Base-by-base conservation (phyloP, 495 filamentous ascomycete genomes). In the Aspergillus baeticus region DNA sequence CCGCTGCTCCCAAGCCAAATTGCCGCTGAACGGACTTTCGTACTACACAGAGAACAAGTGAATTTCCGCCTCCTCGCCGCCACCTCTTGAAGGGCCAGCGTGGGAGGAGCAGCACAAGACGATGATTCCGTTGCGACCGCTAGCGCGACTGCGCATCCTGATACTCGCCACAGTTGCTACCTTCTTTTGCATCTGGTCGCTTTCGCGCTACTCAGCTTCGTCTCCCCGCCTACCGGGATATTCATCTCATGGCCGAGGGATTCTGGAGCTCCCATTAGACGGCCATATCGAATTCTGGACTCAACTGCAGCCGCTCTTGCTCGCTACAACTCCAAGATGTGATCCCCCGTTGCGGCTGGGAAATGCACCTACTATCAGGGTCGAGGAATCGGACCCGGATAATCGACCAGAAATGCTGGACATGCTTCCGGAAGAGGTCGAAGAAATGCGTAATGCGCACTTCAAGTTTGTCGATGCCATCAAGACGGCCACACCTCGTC, bases 381-480 rank as follows among this genome's bases (percentile, higher is more conserved):
- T 68, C 48, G 62, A 66, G 34, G 51, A 61, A 38, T 58, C 55
- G 1, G 50, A 65, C 21, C 60, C 62, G 6, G 45, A 64, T 22
- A 52, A 55, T 17, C 66, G 63, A 37, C 66, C 69, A 10, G 63
- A 74, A 35, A 34, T 67, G 23, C 48, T 74, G 48, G 65, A 70
- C 50, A 69, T 74, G 66, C 31, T 60, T 1, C 55, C 58, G 11
- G 57, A 63, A 5, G 69, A 74, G 44, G 57, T 72, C 13, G 54
- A 56, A 8, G 45, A 48, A n/a, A 67, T 73, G 68, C 64, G 64
- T 34, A 53, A 58, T 18, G 63, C 63, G 5, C 76, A 79, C 51
- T 49, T 50, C 7, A 55, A 62, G 20, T 79, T 78, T 57, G 62
- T 78, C 21, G 48, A 67, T 15, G 63, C 63, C 1, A 72, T 79